phyloP scores from a whole-genome alignment of 2,329 filamentous ascomycete genomes.

The Paradendryphiella salina region DNA sequence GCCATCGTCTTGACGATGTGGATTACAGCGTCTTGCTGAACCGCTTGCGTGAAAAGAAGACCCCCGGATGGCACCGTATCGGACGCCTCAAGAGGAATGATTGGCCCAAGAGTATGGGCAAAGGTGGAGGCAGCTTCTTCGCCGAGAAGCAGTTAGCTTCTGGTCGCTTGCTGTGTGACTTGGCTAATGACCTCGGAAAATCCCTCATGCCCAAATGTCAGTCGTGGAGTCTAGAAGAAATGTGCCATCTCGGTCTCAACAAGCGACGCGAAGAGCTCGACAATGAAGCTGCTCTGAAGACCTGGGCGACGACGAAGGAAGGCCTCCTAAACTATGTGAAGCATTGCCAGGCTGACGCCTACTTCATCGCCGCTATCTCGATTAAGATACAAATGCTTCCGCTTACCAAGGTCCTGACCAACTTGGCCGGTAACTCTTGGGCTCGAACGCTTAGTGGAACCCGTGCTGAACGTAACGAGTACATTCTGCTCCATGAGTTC shows the following conservation, averaged over 20 bases:
- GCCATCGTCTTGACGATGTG: slow-evolving; percentile 94
- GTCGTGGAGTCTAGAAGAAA: slow-evolving; percentile 96
- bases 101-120: slow-evolving; percentile 87
- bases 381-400: slow-evolving; percentile 89
- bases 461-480: slow-evolving; percentile 95
- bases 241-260: slow-evolving; percentile 88
- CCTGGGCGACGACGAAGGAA: slow-evolving; percentile 80
- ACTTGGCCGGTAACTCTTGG: slow-evolving; percentile 97
- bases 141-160: slow-evolving; percentile 87
- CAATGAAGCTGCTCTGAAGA: slow-evolving; percentile 81
- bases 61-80: slow-evolving; percentile 90
- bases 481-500: slow-evolving; percentile 97
- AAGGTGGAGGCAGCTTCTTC: slow-evolving; percentile 86
- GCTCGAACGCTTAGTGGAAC: slow-evolving; percentile 93
- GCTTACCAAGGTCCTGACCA: slow-evolving; percentile 91
- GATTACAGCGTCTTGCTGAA: slow-evolving; percentile 91
- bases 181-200: slow-evolving; percentile 95
- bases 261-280: slow-evolving; percentile 81
- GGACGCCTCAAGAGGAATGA: slow-evolving; percentile 79
- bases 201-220: slow-evolving; percentile 97
- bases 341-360: slow-evolving; percentile 93
- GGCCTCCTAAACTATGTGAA: slow-evolving; percentile 91
- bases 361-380: slow-evolving; percentile 90
- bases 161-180: slow-evolving; percentile 87
- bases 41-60: slow-evolving; percentile 85